Evolutionary conservation across 192 early-diverging fungal species (phyloP).

Genomic region (Coemansia asiatica): DNA sequence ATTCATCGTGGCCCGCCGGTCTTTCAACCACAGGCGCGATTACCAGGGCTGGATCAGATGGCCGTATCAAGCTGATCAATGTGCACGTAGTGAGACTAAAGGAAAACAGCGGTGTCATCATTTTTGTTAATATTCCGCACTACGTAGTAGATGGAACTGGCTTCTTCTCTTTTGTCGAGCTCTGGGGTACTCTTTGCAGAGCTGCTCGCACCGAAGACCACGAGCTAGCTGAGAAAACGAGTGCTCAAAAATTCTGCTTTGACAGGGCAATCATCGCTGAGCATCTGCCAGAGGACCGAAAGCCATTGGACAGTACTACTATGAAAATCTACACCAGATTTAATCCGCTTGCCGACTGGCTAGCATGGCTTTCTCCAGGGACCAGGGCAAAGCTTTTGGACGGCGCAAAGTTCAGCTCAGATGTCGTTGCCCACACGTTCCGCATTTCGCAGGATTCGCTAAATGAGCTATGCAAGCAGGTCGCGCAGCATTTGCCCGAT

Average conservation of each 20-base stretch:
- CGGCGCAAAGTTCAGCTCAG: constrained; percentile 25
- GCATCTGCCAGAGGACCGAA: constrained; percentile 27
- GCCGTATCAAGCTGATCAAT: constrained; percentile 27
- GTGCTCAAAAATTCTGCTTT: constrained; percentile 26
- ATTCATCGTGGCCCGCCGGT: constrained; percentile 42
- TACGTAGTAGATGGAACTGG: constrained; percentile 48
- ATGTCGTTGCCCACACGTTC: constrained; percentile 34
- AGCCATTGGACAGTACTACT: constrained; percentile 23
- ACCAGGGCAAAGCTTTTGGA: constrained; percentile 34
- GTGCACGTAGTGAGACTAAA: constrained; percentile 35
- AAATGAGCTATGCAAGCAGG: constrained; percentile 13
- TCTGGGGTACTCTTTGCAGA: constrained; percentile 35
- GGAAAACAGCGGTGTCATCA: constrained; percentile 35
- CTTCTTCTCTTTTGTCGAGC: constrained; percentile 41
- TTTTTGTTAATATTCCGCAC: constrained; percentile 48
- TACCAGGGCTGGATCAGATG: constrained; percentile 24
- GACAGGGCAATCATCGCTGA: constrained; percentile 33
- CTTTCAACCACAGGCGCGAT: constrained; percentile 27
- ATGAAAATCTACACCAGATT: constrained; percentile 24
- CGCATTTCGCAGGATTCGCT: constrained; percentile 25
- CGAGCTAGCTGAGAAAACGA: background rate
- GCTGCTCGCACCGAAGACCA: constrained; percentile 8
- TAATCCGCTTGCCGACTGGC: constrained; percentile 40
- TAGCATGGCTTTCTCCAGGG: constrained; percentile 47
- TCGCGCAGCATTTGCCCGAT: constrained; percentile 1